Evolutionary conservation across 345 rosid genomes (phyloP).

Genomic region (Barbarea vulgaris): DNA sequence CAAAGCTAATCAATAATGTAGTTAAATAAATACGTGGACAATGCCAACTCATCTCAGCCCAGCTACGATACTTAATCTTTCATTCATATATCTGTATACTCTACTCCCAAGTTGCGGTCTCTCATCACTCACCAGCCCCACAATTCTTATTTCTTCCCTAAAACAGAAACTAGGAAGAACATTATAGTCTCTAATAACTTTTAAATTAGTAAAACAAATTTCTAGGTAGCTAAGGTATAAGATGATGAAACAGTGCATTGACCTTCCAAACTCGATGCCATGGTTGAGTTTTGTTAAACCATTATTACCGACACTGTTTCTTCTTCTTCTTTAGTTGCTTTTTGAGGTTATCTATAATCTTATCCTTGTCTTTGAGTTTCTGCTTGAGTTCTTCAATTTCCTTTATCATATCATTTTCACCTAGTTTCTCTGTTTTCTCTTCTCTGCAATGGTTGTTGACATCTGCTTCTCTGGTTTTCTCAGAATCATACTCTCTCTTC

Average conservation of each 20-base stretch:
- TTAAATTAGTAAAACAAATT: too few relatives aligned
- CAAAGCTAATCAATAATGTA: neutral
- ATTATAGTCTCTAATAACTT: neutral
- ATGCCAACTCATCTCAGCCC: neutral
- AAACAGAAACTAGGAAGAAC: neutral
- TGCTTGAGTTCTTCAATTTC: conserved; percentile 9
- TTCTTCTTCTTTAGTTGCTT: neutral
- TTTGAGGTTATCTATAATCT: neutral
- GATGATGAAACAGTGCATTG: neutral
- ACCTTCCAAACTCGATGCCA: neutral
- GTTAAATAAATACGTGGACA: neutral
- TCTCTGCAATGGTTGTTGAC: neutral
- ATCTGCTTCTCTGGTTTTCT: conserved; percentile 7
- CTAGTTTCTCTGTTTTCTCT: neutral
- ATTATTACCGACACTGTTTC: neutral
- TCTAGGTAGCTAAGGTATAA: neutral
- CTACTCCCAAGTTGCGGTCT: neutral
- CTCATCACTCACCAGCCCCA: neutral
- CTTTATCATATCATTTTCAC: neutral
- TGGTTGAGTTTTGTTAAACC: neutral
- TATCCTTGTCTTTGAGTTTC: neutral
- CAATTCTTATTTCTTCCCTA: neutral
- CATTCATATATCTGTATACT: too few relatives aligned
- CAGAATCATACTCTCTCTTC: neutral
- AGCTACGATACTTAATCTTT: too few relatives aligned